Base-by-base conservation (phyloP, 2,329 filamentous ascomycete genomes). In the Gaeumannomyces tritici region DNA sequence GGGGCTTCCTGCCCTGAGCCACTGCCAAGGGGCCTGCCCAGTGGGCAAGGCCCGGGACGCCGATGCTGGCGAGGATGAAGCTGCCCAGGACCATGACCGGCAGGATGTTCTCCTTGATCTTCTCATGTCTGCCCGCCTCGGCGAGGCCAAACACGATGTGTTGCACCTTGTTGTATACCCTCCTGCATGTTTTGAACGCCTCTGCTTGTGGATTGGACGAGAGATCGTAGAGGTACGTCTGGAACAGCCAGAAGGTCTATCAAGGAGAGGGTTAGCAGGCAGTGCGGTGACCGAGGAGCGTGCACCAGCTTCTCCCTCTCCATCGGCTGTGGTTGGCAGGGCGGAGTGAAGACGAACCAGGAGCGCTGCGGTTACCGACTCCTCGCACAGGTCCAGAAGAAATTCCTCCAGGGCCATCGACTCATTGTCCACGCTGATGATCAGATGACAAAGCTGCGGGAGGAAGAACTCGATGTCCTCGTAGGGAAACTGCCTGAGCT, bases 401-500 rank as follows among this genome's bases (percentile, higher is more conserved):
- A 93, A 95, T 77, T 95, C 90, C 76, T 95, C 91, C 75, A 95
- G 76, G 59, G 91, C 90, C 89, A 95, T 93, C 68, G 90, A 93
- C 80, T 95, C 91, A 76, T 93, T 95, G 79, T 93, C 87, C 74
- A 93, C 85, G 75, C 89, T 93, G 71, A 95, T 89, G 76, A 93
- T 87, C 66, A 95, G 86, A 77, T 95, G 91, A 74, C 90, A 95
- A 80, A 95, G 80, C 79, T 91, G 89, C 65, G 90, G 90, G 60
- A 95, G 83, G 80, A 93, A 95, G 86, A 95, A 95, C 77, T 95
- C 91, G 73, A 95, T 93, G 76, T 95, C 90, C 79, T 92, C 89
- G 78, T 93, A 95, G 67, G 89, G 89, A 73, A 95, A 95, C 75
- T 91, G 89, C 73, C 91, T 89, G 72, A 95, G 82, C 83, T 95